Evolutionary conservation across 2,329 filamentous ascomycete species (phyloP).

Genomic region (Apiospora koreana): DNA sequence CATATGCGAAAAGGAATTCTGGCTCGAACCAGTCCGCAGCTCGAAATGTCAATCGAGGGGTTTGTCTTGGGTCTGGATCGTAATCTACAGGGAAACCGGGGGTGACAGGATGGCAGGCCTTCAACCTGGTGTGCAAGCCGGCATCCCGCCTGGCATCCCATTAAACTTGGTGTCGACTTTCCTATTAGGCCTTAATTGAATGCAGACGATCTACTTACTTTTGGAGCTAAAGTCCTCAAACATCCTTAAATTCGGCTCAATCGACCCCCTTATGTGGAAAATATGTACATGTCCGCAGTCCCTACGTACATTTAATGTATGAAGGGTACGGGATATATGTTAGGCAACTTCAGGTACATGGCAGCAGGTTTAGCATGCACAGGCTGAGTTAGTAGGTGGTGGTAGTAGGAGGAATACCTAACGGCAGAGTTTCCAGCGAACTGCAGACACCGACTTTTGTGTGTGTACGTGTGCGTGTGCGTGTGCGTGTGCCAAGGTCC

Average conservation of each 20-base stretch:
- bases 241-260: not conserved
- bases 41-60: not conserved
- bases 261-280: not conserved
- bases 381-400: not conserved
- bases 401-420: too few relatives aligned
- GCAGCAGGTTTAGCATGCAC: not conserved
- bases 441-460: not conserved
- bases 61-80: constrained; percentile 2
- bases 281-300: not conserved
- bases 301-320: not conserved
- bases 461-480: too few relatives aligned
- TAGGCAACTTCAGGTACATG: not conserved
- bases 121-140: not conserved
- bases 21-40: not conserved
- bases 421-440: not conserved
- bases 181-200: not conserved
- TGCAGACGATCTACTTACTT: not conserved
- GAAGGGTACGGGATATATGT: not conserved
- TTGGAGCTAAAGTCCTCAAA: not conserved
- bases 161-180: not conserved
- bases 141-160: not conserved
- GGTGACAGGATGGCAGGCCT: not conserved
- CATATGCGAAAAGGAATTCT: not conserved
- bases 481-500: not conserved
- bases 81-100: not conserved